Conservation (phyloP, 768 basidiomycete genomes). For the Panaeolus papilionaceus region DNA sequence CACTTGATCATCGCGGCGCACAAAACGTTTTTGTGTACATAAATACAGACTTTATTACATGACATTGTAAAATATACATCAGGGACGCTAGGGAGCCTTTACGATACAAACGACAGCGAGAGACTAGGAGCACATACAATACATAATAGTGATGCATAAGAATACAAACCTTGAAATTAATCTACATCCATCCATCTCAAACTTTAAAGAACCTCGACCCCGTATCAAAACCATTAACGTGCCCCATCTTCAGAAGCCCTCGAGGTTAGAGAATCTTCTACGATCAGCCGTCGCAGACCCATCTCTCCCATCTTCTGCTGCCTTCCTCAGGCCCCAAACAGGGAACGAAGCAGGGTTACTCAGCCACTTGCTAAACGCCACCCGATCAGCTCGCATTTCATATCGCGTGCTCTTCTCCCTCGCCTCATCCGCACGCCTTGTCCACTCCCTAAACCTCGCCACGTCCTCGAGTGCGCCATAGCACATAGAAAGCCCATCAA, state of each 20-base stretch:
- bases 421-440: slow-evolving; percentile 33
- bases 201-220: neutral
- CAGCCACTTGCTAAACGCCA: slow-evolving; percentile 41
- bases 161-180: slow-evolving; percentile 10
- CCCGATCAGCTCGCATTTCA: slow-evolving; percentile 22
- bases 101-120: slow-evolving; percentile 1
- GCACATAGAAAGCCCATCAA: slow-evolving; percentile 47
- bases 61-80: neutral
- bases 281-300: neutral
- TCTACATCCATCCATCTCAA: neutral
- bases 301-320: slow-evolving; percentile 13
- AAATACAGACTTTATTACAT: neutral
- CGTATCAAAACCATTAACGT: neutral
- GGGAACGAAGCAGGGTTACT: slow-evolving; percentile 42
- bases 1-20: neutral
- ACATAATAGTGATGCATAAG: slow-evolving; percentile 12
- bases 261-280: neutral
- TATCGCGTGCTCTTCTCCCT: slow-evolving; percentile 24
- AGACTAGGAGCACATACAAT: neutral
- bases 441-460: slow-evolving; percentile 42
- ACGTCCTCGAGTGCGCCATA: slow-evolving; percentile 46
- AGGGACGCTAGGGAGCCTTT: neutral
- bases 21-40: neutral
- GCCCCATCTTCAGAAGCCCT: slow-evolving; percentile 3
- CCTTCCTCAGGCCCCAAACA: slow-evolving; percentile 43